Evolutionary conservation across 306 rosid species (phyloP), one percentile per base, ranked within the genome.

Genomic region (Dalbergia cultrata): DNA sequence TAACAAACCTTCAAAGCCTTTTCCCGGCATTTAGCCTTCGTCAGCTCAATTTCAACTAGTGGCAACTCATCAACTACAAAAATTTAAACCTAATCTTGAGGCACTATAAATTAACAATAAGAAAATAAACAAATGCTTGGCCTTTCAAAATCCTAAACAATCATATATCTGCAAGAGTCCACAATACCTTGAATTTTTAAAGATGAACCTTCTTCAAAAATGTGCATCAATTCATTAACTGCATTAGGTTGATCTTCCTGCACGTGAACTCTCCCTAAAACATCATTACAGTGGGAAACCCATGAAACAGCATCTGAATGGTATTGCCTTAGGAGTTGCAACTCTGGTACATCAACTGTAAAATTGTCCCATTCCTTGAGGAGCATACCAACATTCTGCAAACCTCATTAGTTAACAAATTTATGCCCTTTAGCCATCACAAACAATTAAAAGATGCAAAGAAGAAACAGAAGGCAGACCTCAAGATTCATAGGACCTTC

Each of bases 21-120:
- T 80, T 86, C 84, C 88, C 97, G 85, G 77, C 95, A 90, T 79
- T 69, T 74, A 80, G 98, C 98, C 86, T 89, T 95, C 88, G 91
- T 87, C 80, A 95, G 83, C 94, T 95, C 99, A 85, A 82, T 77
- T 91, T 89, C 88, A 54, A 89, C 93, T 22, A 88, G 49, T 58
- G 97, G 90, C 71, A 93, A 86, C 79, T 89, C 96, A 62, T 95
- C 94, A 87, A 95, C 99, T 95, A 91, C 71, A 82, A 50, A 84
- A 26, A 82, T 67, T 68, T 83, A 81, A 88, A 79, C 80, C 50
- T 66, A 79, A 81, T 21, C 67, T 64, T 65, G 63, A 70, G 59
- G 60, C 35, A 57, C 47, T 59, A 56, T 13, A 88, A 81, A 63
- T 79, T 71, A 67, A 83, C 57, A 81, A 75, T n/a, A 77, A 66